Conservation (phyloP, 495 filamentous ascomycete species). For the Durotheca rogersii region DNA sequence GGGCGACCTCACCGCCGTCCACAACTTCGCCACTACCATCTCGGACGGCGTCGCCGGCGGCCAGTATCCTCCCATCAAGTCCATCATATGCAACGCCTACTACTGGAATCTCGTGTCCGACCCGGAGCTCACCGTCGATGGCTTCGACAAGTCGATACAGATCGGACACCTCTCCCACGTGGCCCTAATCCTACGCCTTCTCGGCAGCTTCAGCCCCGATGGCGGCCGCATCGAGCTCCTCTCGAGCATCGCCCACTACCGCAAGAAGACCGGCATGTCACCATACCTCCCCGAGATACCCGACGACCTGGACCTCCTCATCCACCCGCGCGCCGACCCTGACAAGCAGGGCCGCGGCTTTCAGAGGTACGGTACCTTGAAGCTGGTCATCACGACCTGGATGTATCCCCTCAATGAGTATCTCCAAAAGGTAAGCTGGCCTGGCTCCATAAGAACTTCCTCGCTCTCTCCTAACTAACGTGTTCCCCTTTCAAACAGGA, state of each 20-base stretch:
- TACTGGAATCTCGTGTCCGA: constrained; percentile 42
- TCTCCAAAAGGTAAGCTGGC: constrained; percentile 46
- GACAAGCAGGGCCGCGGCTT: constrained; percentile 45
- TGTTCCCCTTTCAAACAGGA: constrained; percentile 34
- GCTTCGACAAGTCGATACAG: constrained; percentile 48
- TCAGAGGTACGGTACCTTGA: constrained; percentile 47
- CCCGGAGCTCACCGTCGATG: constrained; percentile 43
- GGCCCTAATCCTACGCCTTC: constrained; percentile 44
- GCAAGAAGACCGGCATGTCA: constrained; percentile 45
- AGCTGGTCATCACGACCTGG: constrained; percentile 47
- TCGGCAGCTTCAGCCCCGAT: constrained; percentile 43
- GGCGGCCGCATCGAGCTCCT: constrained; percentile 46
- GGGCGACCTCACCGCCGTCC: constrained; percentile 37
- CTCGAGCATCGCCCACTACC: constrained; percentile 42
- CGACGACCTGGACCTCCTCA: constrained; percentile 28
- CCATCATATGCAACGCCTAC: constrained; percentile 50
- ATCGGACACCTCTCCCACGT: constrained; percentile 48
- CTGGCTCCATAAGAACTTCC: no score
- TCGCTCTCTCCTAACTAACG: background rate
- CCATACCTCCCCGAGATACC: constrained; percentile 36
- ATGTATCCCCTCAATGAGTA: constrained; percentile 46
- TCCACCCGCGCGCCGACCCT: constrained; percentile 15
- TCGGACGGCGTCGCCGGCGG: constrained; percentile 32
- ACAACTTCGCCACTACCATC: constrained; percentile 38
- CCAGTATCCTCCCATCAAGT: constrained; percentile 39